Evolutionary conservation across 805 yeast species (phyloP), one percentile per base, ranked within the genome.

Genomic region (Scheffersomyces ergatensis): DNA sequence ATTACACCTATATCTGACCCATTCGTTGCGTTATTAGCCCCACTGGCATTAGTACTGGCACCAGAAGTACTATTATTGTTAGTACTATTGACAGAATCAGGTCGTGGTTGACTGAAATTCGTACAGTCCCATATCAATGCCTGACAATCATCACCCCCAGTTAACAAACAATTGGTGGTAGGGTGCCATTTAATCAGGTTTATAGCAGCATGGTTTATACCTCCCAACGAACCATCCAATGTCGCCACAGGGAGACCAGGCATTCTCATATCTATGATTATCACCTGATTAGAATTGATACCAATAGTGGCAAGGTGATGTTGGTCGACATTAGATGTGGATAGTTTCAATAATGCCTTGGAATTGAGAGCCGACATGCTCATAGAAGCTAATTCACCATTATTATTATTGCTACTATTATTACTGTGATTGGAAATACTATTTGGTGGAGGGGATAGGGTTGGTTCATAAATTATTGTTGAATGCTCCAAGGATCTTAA

Each of bases 401-500:
- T 36, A 11, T 33, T 14, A n/a, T 18, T 12, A 21, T 30, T 25
- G 9, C 9, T 21, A 21, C 9, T 21, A 21, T 21, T 21, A 14
- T 32, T 34, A 23, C 17, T 38, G 8, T 16, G 9, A 20, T 35
- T 33, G 8, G 42, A 21, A 3, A 45, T 36, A 7, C 50, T 39
- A 6, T 9, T 5, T 14, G 5, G 44, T 35, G 37, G 49, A 20
- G 48, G 43, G 3, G 47, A n/a, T 40, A 43, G 21, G 69, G 78
- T 11, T n/a, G 89, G 89, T 57, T 93, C 99, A 60, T 88, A 93
- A 13, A 93, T 84, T 50, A 93, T 93, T 1, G 99, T 92, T 14
- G 96, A 86, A 60, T 90, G 98, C 44, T 93, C 97, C 37, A 92
- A 67, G 7, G 90, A 75, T 42, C 99, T 67, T 44, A 93, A 71